Evolutionary conservation across 768 basidiomycete species (phyloP).

Genomic region (Lanmaoa pseudosensibilis): DNA sequence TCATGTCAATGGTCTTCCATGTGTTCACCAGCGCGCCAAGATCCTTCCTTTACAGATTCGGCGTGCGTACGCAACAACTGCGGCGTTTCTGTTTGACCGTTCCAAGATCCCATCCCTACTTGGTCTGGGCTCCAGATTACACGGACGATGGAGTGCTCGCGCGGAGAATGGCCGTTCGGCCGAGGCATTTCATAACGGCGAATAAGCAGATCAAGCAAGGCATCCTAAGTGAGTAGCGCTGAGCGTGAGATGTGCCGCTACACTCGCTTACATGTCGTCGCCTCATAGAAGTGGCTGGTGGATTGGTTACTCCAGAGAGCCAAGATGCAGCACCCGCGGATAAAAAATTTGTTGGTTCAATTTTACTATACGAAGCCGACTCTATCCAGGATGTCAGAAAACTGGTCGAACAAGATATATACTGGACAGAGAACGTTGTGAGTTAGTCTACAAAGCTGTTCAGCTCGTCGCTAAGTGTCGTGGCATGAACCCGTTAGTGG

Average conservation of each 20-base stretch:
- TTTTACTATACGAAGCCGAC: slow-evolving; percentile 54
- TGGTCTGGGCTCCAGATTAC: slow-evolving; percentile 69
- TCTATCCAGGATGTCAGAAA: slow-evolving; percentile 47
- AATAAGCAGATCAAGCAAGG: slow-evolving; percentile 43
- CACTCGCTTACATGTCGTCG: slow-evolving; percentile 5
- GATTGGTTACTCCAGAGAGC: slow-evolving; percentile 59
- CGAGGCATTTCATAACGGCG: slow-evolving; percentile 49
- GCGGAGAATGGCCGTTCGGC: slow-evolving; percentile 56
- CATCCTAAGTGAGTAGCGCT: slow-evolving; percentile 46
- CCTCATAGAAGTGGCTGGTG: slow-evolving; percentile 51
- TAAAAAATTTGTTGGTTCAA: slow-evolving; percentile 62
- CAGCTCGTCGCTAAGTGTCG: background rate
- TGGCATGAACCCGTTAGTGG: slow-evolving; percentile 43
- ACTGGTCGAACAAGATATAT: slow-evolving; percentile 42
- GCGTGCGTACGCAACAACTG: background rate
- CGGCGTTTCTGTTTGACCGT: slow-evolving; percentile 14
- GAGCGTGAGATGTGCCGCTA: slow-evolving; percentile 8
- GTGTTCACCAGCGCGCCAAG: background rate
- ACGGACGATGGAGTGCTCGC: slow-evolving; percentile 56
- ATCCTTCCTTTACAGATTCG: background rate
- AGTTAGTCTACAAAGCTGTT: slow-evolving; percentile 21
- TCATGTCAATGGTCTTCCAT: background rate
- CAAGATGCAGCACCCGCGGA: slow-evolving; percentile 42
- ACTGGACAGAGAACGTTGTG: slow-evolving; percentile 45
- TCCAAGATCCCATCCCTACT: slow-evolving; percentile 17